Conservation (phyloP, 257 asterid species). For the Verbascum thapsus region DNA sequence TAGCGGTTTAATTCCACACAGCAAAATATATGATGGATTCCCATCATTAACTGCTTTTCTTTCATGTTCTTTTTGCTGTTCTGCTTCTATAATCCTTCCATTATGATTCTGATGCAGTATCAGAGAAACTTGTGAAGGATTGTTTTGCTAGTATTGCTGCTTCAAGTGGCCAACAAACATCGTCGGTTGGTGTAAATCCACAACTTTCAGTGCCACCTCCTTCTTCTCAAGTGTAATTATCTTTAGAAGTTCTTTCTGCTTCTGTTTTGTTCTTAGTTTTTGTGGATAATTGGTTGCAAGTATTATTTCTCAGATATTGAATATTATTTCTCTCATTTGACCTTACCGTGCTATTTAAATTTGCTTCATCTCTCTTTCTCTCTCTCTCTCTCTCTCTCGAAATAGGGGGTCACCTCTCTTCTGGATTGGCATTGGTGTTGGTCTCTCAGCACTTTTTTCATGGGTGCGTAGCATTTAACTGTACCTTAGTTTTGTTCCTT, state of each 20-base stretch:
- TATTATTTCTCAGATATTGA: neutral
- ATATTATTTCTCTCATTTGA: neutral
- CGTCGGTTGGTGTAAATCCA: constrained; percentile 80
- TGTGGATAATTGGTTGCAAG: constrained; percentile 2
- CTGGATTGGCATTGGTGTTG: constrained; percentile 98
- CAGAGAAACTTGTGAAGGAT: constrained; percentile 42
- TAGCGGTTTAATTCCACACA: too few relatives aligned
- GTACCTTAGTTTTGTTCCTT: constrained; percentile 5
- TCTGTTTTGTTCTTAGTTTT: constrained; percentile 21
- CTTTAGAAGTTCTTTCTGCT: constrained; percentile 3
- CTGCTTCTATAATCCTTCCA: constrained; percentile 19
- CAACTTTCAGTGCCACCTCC: constrained; percentile 67
- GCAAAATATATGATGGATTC: too few relatives aligned
- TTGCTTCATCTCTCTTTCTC: neutral
- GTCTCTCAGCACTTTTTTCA: constrained; percentile 84
- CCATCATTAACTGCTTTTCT: neutral
- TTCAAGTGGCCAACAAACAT: constrained; percentile 67
- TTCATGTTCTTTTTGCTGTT: constrained; percentile 3
- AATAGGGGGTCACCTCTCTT: constrained; percentile 90
- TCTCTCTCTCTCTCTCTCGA: constrained; percentile 22
- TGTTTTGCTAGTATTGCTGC: constrained; percentile 64
- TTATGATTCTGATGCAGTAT: constrained; percentile 40
- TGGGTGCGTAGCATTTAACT: constrained; percentile 59
- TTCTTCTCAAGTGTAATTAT: constrained; percentile 68
- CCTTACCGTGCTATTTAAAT: constrained; percentile 10